These are phyloP conservation scores for Phaeotremella skinneri DNA, from an alignment of 768 basidiomycete genomes.

Conservation along the genomic window DNA sequence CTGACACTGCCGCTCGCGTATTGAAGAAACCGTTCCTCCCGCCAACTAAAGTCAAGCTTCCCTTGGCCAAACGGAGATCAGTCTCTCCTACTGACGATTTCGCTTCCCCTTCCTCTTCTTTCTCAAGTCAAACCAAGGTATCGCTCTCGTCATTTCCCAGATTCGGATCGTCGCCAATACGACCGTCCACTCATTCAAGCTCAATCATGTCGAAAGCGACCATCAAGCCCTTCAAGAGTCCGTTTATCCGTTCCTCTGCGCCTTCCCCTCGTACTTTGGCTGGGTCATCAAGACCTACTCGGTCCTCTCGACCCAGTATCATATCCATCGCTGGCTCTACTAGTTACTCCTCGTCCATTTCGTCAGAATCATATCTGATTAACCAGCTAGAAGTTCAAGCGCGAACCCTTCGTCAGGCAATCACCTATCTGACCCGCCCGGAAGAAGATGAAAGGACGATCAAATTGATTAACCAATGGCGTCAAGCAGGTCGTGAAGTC, in stretches of 20 bases:
- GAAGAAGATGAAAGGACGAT: slow-evolving; percentile 38
- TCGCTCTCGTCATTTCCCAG: background rate
- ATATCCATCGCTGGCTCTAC: background rate
- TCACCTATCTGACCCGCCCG: slow-evolving; percentile 24
- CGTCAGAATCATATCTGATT: slow-evolving; percentile 14
- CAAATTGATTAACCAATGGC: slow-evolving; percentile 34
- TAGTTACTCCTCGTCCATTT: background rate
- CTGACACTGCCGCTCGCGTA: slow-evolving; percentile 23
- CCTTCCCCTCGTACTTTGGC: slow-evolving; percentile 24
- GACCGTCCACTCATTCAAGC: background rate
- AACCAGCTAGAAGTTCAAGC: slow-evolving; percentile 26
- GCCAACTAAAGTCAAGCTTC: slow-evolving; percentile 17
- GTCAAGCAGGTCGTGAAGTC: slow-evolving; percentile 40
- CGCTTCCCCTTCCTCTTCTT: slow-evolving; percentile 3
- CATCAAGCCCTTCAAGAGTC: slow-evolving; percentile 32
- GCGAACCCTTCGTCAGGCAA: slow-evolving; percentile 32
- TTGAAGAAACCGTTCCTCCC: slow-evolving; percentile 42
- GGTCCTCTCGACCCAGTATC: background rate
- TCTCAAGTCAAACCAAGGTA: background rate
- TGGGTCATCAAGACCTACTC: background rate
- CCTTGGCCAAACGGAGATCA: background rate
- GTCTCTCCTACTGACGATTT: slow-evolving; percentile 1
- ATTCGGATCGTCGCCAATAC: background rate
- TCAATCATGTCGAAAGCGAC: background rate
- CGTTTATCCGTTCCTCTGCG: slow-evolving; percentile 17